Evolutionary conservation across 768 basidiomycete species (phyloP), one percentile per base, ranked within the genome.

Genomic region (Macrolepiota albuminosa): DNA sequence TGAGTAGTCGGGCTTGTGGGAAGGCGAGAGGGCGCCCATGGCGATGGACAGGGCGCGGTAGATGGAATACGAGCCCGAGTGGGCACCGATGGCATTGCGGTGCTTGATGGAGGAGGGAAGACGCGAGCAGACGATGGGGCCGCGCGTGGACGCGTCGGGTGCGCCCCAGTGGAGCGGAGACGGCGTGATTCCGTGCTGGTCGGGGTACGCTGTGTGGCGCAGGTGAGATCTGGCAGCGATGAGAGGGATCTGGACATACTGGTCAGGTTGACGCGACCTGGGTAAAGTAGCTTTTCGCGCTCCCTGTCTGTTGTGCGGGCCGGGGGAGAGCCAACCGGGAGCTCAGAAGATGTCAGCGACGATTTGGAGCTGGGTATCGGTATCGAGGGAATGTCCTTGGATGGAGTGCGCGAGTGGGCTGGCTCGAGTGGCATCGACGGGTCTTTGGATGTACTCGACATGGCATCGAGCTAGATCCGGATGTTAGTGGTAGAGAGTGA

Each of bases 31-130:
- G 3, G 88, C 82, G 42, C 91, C 90, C 83, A 96, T 89, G 8
- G 94, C 96, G 69, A 97, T 95, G 10, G 91, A 85, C 13, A 98
- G 81, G 0, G 96, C 93, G 37, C 94, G 87, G 72, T 97, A 98
- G 73, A 97, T 95, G 14, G 91, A 93, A 73, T 98, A 98, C 1
- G 89, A 91, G 6, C 96, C 95, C 0, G 87, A 88, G 70, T 97
- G 95, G 0, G 96, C 95, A 10, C 96, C 95, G 69, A 98, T 83
- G 29, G 95, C 91, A 72, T 98, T 98, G 49, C 96, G 88, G 56
- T 86, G 82, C 75, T 95, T 95, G 78, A 96, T 89, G 34, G 88
- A 87, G 13, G 81, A 81, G 0, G 89, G 83, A 24, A 95, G 86
- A 29, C 95, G 89, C 1, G 91, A 94, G 70, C 91, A 93, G 59